Conservation (phyloP, 2,329 filamentous ascomycete genomes). For the Xylaria multiplex region DNA sequence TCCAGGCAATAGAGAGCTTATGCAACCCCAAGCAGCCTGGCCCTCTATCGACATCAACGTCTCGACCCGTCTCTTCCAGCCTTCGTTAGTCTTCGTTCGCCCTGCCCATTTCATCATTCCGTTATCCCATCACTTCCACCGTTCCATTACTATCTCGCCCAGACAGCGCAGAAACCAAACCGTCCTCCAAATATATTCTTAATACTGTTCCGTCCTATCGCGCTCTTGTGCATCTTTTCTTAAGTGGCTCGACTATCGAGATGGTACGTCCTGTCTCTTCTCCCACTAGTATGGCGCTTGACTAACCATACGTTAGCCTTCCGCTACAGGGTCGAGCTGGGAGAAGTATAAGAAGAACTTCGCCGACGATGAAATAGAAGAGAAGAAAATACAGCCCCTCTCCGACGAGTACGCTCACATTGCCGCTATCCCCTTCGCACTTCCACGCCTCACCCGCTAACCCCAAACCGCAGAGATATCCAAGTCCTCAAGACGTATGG, state of each 20-base stretch:
- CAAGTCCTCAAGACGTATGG: constrained; percentile 99
- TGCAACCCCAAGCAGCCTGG: constrained; percentile 39
- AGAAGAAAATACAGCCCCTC: constrained; percentile 99
- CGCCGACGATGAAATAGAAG: constrained; percentile 94
- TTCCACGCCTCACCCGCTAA: constrained; percentile 38
- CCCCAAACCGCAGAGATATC: constrained; percentile 78
- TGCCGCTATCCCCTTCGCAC: constrained; percentile 12
- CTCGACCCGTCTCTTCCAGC: constrained; percentile 4
- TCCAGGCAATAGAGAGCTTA: constrained; percentile 48
- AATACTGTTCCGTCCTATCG: not conserved
- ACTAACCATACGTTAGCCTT: constrained; percentile 70
- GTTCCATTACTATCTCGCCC: not conserved
- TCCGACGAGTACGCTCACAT: constrained; percentile 83
- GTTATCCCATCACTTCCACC: too few species aligned
- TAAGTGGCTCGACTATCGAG: constrained; percentile 33
- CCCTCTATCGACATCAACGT: constrained; percentile 19
- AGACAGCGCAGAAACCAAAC: not conserved
- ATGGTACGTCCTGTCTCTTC: constrained; percentile 43
- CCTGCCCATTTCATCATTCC: constrained; percentile 21
- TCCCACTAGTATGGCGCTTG: constrained; percentile 19
- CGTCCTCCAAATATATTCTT: not conserved
- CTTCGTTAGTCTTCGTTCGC: constrained; percentile 1
- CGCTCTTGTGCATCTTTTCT: not conserved
- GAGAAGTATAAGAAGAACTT: constrained; percentile 99
- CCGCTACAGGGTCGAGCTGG: constrained; percentile 93